Evolutionary conservation across 2,329 filamentous ascomycete species (phyloP).

Genomic region (Coniochaeta hoffmannii): DNA sequence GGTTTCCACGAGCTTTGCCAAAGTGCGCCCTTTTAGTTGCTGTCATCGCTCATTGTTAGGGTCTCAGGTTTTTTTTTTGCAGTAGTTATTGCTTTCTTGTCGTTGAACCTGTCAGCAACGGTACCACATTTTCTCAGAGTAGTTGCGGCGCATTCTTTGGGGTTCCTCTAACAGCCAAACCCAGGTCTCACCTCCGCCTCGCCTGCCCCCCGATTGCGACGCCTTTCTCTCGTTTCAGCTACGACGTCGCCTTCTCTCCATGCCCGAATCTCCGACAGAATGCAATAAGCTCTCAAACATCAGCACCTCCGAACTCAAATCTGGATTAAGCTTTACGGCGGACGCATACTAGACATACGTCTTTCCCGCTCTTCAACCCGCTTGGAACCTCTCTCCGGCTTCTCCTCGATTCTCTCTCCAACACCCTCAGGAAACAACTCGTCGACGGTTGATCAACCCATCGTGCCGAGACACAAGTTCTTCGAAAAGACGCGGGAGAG

Average conservation of each 20-base stretch:
- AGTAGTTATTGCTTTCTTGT: too few relatives aligned
- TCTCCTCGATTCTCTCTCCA: too few relatives aligned
- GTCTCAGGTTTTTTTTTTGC: too few relatives aligned
- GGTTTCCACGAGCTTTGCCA: not conserved
- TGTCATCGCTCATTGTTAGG: not conserved
- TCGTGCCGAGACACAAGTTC: too few relatives aligned
- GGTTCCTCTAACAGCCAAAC: not conserved
- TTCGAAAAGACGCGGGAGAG: not conserved
- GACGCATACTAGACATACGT: too few relatives aligned
- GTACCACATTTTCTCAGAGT: not conserved
- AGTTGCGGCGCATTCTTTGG: not conserved
- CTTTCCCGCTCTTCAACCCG: too few relatives aligned
- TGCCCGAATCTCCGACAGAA: not conserved
- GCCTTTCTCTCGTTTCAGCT: slow-evolving; percentile 2
- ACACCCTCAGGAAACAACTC: too few relatives aligned
- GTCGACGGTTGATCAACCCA: too few relatives aligned
- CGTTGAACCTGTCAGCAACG: not conserved
- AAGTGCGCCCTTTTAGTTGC: not conserved
- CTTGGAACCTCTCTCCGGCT: not conserved
- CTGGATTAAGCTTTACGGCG: not conserved
- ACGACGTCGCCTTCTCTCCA: not conserved
- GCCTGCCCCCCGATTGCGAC: not conserved
- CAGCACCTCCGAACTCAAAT: not conserved
- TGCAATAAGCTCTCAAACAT: not conserved
- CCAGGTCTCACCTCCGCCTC: not conserved